These are phyloP conservation scores for Mitragyna speciosa DNA, from an alignment of 257 asterid species.

Conservation along the genomic window DNA sequence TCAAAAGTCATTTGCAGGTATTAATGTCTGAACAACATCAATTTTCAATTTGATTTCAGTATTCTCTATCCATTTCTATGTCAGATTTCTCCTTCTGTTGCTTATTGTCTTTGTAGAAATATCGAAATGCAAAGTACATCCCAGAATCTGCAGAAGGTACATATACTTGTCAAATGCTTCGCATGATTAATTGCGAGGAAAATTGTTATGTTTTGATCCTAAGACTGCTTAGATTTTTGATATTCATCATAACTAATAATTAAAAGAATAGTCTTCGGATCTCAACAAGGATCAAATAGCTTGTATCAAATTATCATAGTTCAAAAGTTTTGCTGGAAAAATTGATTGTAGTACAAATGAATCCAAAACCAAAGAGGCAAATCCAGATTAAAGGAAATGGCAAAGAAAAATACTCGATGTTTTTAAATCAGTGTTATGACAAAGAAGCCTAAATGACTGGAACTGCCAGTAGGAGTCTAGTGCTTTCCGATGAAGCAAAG, in stretches of 20 bases:
- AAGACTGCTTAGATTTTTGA: neutral
- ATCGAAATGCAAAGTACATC: constrained; percentile 65
- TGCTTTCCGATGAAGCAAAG: constrained; percentile 1
- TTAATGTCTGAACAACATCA: neutral
- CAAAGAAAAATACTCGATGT: too few relatives aligned
- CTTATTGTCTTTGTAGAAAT: constrained; percentile 49
- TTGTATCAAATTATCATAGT: neutral
- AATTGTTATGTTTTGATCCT: neutral
- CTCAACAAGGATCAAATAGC: neutral
- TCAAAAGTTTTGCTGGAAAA: neutral
- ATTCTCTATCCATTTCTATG: neutral
- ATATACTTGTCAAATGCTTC: neutral
- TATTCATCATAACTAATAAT: neutral
- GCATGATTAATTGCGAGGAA: neutral
- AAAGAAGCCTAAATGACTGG: neutral
- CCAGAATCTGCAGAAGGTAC: constrained; percentile 75
- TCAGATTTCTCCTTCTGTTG: neutral
- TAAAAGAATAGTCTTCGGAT: neutral
- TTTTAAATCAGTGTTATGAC: neutral
- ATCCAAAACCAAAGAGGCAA: neutral
- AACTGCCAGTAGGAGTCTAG: neutral
- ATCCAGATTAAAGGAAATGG: neutral
- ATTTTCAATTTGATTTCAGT: neutral
- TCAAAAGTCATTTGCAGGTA: constrained; percentile 97
- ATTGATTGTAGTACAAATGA: neutral